Percentiles rank a stretch among this genome's conserved stretches.
These are phyloP conservation scores for Canavalia ensiformis DNA, from an alignment of 306 rosid genomes.

Conservation along the genomic window DNA sequence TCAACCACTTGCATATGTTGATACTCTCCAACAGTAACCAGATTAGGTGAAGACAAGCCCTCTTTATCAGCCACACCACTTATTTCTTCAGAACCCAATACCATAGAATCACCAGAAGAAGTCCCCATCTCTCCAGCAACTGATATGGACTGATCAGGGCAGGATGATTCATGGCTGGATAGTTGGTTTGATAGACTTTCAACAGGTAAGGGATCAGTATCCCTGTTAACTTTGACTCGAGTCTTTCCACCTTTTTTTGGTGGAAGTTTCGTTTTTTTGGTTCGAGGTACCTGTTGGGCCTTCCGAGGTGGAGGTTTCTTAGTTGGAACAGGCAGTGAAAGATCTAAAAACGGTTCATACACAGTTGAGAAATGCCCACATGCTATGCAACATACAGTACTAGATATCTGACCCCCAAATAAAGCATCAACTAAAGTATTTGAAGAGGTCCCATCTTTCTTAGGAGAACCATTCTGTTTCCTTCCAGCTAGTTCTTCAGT, in stretches of 20 bases:
- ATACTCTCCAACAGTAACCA: slow-evolving; percentile 58
- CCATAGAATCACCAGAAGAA: slow-evolving; percentile 52
- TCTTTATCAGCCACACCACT: slow-evolving; percentile 52
- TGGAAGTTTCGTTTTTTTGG: slow-evolving; percentile 76
- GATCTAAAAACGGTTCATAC: slow-evolving; percentile 90
- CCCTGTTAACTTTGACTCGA: slow-evolving; percentile 65
- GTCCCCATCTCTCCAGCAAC: slow-evolving; percentile 49
- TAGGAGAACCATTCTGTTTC: slow-evolving; percentile 62
- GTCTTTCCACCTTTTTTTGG: slow-evolving; percentile 72
- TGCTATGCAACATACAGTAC: slow-evolving; percentile 80
- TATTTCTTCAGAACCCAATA: slow-evolving; percentile 52
- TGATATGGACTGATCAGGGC: slow-evolving; percentile 52
- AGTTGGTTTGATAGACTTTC: slow-evolving; percentile 57
- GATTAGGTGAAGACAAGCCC: slow-evolving; percentile 49
- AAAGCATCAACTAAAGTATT: slow-evolving; percentile 76
- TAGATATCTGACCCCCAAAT: slow-evolving; percentile 92
- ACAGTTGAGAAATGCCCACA: slow-evolving; percentile 92
- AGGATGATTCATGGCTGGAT: slow-evolving; percentile 57
- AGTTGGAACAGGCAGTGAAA: slow-evolving; percentile 92
- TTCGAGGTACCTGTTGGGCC: slow-evolving; percentile 61
- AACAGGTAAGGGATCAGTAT: slow-evolving; percentile 49
- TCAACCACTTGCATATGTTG: slow-evolving; percentile 54
- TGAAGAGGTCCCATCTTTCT: slow-evolving; percentile 60
- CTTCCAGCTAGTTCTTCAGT: slow-evolving; percentile 75
- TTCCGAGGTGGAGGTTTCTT: slow-evolving; percentile 74